Evolutionary conservation across 805 yeast genomes (phyloP), one percentile per base, ranked within the genome.

Genomic region (Candida montana): DNA sequence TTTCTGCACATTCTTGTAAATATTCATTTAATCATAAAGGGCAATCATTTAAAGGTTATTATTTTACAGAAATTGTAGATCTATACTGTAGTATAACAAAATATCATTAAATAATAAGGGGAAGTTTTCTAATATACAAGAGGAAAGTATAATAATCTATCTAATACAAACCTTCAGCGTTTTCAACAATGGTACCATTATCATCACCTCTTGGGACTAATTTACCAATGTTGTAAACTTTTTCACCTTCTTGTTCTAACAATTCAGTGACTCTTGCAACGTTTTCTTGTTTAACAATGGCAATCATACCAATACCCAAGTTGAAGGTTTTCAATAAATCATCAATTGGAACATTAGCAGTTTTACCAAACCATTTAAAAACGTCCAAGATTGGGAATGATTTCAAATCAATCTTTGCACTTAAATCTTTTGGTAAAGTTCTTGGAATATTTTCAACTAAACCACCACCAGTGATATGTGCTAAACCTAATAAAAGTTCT

Each of bases 401-500:
- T 41, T 66, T 67, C 59, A 84, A 80, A 62, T 91, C 96, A 38
- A 93, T 77, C 50, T 70, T 71, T 12, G 97, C 99, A 54, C 82
- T 81, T 47, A 93, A 69, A 53, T 78, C 64, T 44, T 76, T 66
- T 44, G 99, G 99, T 47, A 93, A 71, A 16, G 95, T 93, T 61
- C 99, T 79, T 41, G 99, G 99, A 44, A 91, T 80, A 64, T 93
- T 93, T 65, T 93, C 99, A 23, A 93, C 82, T 40, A 93, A 72
- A 40, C 99, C 99, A 63, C 99, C 99, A 47, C 99, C 99, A 19
- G 99, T 93, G 57, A 93, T 93, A 58, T 93, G 95, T 3, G 99
- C 96, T 59, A 93, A 74, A 45, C 97, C 99, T 42, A 89, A 71
- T 36, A 91, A 59, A 43, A 84, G 66, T 27, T 73, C 81, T 55